A percentile compares a stretch with the other conserved stretches of the same genome.
These are phyloP conservation scores for Apiotrichum domesticum DNA, from an alignment of 1,284 basidiomycete genomes.

Conservation along the genomic window DNA sequence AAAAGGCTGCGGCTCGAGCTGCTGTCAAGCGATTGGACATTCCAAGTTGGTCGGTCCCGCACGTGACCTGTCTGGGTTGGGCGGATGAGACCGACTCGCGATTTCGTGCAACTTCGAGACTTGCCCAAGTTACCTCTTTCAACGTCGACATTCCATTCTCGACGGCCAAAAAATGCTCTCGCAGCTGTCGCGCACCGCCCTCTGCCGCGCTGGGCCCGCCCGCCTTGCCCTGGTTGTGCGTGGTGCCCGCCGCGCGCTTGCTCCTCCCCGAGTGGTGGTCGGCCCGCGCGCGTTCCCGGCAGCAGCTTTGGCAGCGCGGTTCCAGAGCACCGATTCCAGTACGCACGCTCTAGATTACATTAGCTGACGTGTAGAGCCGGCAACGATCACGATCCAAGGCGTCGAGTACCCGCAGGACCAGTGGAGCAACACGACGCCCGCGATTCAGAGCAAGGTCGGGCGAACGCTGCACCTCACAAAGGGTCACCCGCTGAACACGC, in stretches of 20 bases:
- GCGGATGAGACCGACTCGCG: too few species aligned
- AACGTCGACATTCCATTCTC: too few species aligned
- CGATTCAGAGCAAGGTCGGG: slow-evolving; percentile 71
- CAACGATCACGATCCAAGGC: slow-evolving; percentile 31
- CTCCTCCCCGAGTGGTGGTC: not conserved
- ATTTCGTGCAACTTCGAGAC: too few species aligned
- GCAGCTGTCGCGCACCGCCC: slow-evolving; percentile 9
- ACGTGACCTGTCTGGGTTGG: too few species aligned
- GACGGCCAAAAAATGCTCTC: too few species aligned
- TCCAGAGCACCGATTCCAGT: not conserved
- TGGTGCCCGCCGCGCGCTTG: not conserved
- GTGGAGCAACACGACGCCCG: slow-evolving; percentile 76
- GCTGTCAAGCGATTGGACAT: too few species aligned
- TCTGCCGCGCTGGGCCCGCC: not conserved
- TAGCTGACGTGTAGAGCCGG: not conserved
- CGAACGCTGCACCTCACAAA: slow-evolving; percentile 67
- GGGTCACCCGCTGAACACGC: slow-evolving; percentile 77
- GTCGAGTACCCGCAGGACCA: slow-evolving; percentile 61
- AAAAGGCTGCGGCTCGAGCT: too few species aligned
- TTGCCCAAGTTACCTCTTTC: too few species aligned
- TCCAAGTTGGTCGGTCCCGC: too few species aligned
- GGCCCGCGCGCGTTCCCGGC: not conserved
- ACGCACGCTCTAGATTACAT: not conserved
- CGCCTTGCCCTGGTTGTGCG: not conserved
- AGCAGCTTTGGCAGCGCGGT: not conserved